A percentile compares a stretch with the other conserved stretches of the same genome.
Conservation (phyloP, 148 eudicot species). For the Camellia granthamiana region DNA sequence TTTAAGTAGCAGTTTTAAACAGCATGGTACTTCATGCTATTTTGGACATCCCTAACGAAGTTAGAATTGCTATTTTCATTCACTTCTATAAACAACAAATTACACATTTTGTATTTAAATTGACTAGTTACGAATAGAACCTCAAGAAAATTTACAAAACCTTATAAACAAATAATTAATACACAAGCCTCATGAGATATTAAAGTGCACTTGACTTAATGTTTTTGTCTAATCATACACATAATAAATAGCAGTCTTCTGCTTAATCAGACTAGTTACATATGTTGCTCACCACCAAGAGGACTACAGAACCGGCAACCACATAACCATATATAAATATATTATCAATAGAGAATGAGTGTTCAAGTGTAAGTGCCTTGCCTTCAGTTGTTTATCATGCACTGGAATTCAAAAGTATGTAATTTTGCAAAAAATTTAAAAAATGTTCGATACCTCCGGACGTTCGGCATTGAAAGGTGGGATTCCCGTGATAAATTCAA, state of each 20-base stretch:
- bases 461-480: constrained; percentile 57
- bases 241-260: not conserved
- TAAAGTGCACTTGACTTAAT: not conserved
- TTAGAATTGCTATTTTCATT: no score
- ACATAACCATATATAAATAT: not conserved
- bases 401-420: not conserved
- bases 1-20: no score
- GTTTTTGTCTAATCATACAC: not conserved
- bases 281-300: not conserved
- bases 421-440: not conserved
- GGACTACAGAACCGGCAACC: not conserved
- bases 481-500: constrained; percentile 54
- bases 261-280: not conserved
- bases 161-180: no score
- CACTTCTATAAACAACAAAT: no score
- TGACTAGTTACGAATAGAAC: no score
- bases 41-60: no score
- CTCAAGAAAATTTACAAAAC: no score
- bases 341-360: not conserved
- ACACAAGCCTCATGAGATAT: not conserved
- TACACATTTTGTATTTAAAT: no score
- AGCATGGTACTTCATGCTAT: no score
- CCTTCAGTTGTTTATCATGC: not conserved
- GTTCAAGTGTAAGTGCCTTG: not conserved
- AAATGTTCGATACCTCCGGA: constrained; percentile 49